Evolutionary conservation across 1,284 basidiomycete species (phyloP).

Genomic region (Rhodotorula sp.): DNA sequence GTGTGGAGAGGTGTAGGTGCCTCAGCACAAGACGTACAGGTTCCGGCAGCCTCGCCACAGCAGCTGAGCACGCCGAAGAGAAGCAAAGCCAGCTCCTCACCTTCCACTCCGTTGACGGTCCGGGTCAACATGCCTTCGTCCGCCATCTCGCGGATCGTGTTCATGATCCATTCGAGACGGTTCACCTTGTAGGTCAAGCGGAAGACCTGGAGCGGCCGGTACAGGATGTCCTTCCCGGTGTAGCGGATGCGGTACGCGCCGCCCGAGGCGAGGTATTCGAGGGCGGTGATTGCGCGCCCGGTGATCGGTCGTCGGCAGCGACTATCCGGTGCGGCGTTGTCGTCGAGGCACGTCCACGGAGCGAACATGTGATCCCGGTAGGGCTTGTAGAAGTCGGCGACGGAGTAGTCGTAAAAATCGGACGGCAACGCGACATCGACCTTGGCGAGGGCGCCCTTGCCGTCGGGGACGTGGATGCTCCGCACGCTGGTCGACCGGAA

Average conservation of each 20-base stretch:
- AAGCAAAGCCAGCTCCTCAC: background rate
- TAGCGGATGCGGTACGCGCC: slow-evolving; percentile 5
- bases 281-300: background rate
- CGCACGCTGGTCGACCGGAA: background rate
- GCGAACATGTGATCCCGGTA: slow-evolving; percentile 1
- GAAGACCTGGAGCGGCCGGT: background rate
- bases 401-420: background rate
- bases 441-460: background rate
- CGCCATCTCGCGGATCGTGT: slow-evolving; percentile 1
- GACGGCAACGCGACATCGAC: background rate
- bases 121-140: slow-evolving; percentile 2
- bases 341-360: slow-evolving; percentile 1
- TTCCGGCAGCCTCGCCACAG: background rate
- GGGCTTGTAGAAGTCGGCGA: background rate
- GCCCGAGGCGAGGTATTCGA: slow-evolving; percentile 4
- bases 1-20: no score
- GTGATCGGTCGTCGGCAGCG: background rate
- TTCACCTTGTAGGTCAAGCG: background rate
- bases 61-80: no score
- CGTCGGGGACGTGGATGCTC: background rate
- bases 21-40: no score
- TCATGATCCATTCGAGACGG: slow-evolving; percentile 3
- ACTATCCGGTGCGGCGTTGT: background rate
- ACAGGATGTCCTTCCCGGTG: background rate
- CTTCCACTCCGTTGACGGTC: background rate